Base-by-base conservation (phyloP, 108 stramenopile species). In the Nitzschia inconspicua region DNA sequence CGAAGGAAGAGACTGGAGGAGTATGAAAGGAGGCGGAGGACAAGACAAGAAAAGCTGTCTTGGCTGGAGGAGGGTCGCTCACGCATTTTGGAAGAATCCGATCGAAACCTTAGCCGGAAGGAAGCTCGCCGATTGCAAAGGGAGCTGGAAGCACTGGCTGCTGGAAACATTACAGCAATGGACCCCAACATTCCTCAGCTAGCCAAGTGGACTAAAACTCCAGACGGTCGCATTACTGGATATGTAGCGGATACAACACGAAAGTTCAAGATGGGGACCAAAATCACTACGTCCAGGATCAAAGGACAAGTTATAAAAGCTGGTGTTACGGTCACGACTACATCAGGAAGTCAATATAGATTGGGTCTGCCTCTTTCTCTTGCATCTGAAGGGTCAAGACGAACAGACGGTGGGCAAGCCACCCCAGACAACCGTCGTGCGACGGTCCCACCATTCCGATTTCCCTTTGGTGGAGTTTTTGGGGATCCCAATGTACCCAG, bases 251-350 rank as follows among this genome's bases (percentile, higher is more conserved):
- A 51, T 13, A 2, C 46, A 10, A 29, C 27, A 5, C 30, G 50
- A 31, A 28, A 19, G 4, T 91, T 83, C 80, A 70, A 72, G 3
- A 76, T 43, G 41, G 85, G 85, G 44, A 77, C 80, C 24, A 75
- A 82, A 62, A 88, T 91, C 39, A 87, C 89, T 44, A 91, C 89
- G 16, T 85, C 84, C 31, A 77, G 77, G 8, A 82, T 91, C 11
- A 48, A 50, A 27, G 72, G 68, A 32, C 81, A 83, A 26, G 86
- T 82, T 20, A 83, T 83, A 10, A 83, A 84, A 47, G 46, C 84
- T 36, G 90, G 90, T 18, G 61, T 56, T 18, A 52, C 85, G 11
- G 85, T 91, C 10, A 78, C 65, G 3, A 91, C 90, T 32, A 68
- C 70, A 9, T 84, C 84, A 35, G 90, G 90, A 30, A 87, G 85